A percentile compares a stretch with the other conserved stretches of the same genome.
phyloP scores from a whole-genome alignment of 495 filamentous ascomycete species.

The Trichoderma reesei region DNA sequence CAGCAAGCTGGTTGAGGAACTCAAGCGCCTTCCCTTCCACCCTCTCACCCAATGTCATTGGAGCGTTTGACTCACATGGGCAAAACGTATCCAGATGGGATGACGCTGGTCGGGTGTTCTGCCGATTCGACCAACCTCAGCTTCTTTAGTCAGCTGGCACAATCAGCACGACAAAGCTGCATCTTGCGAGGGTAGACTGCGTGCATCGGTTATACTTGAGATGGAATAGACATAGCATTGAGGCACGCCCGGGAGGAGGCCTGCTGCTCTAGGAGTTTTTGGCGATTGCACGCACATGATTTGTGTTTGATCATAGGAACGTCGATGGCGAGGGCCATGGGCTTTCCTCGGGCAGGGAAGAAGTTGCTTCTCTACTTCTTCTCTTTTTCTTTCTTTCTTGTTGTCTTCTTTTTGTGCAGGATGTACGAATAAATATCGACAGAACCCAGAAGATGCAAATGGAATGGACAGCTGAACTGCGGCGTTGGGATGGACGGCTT shows the following conservation, averaged over 20 bases:
- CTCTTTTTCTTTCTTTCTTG: too few relatives aligned
- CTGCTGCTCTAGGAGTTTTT: not conserved
- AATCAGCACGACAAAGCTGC: not conserved
- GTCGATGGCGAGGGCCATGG: not conserved
- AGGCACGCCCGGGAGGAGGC: not conserved
- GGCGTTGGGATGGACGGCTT: not conserved
- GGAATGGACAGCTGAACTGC: conserved; percentile 7
- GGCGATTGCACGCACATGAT: not conserved
- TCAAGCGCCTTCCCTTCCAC: not conserved
- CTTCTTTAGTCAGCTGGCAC: not conserved
- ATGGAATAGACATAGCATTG: not conserved
- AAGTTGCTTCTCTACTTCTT: not conserved
- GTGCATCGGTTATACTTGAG: not conserved
- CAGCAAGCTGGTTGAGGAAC: not conserved
- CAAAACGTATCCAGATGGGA: too few relatives aligned
- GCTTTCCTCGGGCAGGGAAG: not conserved
- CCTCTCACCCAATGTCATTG: too few relatives aligned
- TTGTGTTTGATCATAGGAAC: not conserved
- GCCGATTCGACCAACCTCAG: not conserved
- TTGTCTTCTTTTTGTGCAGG: not conserved
- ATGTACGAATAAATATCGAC: conserved; percentile 6
- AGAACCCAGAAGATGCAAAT: not conserved
- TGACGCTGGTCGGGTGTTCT: too few relatives aligned
- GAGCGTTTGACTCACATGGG: too few relatives aligned
- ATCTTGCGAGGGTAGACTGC: not conserved